Conservation (phyloP, 73 alveolate genomes). For the Paramecium tetraurelia region DNA sequence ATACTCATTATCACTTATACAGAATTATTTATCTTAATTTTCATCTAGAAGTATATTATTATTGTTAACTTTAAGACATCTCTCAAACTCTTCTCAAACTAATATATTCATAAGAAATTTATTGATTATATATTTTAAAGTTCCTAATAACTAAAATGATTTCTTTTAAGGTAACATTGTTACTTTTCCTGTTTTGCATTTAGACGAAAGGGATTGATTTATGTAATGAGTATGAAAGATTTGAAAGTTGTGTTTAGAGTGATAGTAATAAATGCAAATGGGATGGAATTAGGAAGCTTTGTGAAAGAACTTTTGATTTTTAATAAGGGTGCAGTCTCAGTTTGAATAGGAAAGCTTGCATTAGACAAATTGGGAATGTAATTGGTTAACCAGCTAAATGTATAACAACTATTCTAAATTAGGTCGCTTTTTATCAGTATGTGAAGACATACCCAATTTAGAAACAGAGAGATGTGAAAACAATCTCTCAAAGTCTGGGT, state of each 20-base stretch:
- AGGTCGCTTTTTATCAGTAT: not conserved
- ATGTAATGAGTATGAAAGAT: not conserved
- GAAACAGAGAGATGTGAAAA: not conserved
- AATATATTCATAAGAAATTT: too few relatives aligned
- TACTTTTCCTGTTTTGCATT: not conserved
- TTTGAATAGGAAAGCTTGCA: not conserved
- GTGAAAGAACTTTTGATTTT: not conserved
- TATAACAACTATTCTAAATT: not conserved
- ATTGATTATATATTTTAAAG: not conserved
- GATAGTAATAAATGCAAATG: not conserved
- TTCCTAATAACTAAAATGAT: not conserved
- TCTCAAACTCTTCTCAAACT: too few relatives aligned
- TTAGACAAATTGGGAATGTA: not conserved
- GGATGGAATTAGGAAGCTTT: not conserved
- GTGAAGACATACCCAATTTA: not conserved
- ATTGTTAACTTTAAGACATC: too few relatives aligned
- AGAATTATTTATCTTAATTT: too few relatives aligned
- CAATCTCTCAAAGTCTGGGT: conserved; percentile 12
- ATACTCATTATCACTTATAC: too few relatives aligned
- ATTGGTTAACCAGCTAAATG: conserved; percentile 11
- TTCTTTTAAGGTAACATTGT: not conserved
- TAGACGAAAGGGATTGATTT: not conserved
- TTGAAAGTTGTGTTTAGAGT: not conserved
- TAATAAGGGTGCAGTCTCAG: not conserved
- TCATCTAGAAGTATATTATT: too few relatives aligned